Evolutionary conservation across 2,329 filamentous ascomycete genomes (phyloP), one percentile per base, ranked within the genome.

Genomic region (Aspergillus unguis): DNA sequence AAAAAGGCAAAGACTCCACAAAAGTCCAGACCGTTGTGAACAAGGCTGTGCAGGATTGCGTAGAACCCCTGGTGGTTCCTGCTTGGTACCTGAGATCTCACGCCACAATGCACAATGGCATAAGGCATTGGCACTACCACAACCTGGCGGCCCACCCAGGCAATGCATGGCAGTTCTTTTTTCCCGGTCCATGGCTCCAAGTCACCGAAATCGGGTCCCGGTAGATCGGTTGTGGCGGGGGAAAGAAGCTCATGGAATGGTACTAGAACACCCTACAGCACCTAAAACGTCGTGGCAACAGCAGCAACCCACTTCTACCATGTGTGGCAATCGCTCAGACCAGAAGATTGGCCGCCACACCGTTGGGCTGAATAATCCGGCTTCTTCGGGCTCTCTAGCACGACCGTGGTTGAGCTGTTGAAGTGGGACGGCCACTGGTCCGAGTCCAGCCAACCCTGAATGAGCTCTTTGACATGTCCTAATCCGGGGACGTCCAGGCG

Each of bases 11-110:
- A 5, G 31, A 28, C 46, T 46, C 51, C 51, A 53, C 51, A 49
- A 31, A 17, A 11, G 43, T 53, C 51, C 51, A 53, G 51, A 53
- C 43, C 31, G 26, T 38, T 36, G 35, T 42, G 28, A 17, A 8
- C 27, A 31, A 44, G 31, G 44, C 17, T 17, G 17, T 17, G 17
- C 48, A 27, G 44, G 31, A 6, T 45, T 43, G 41, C 32, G 45
- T 28, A 32, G 10, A 28, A 11, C 46, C 51, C 51, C 51, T 53
- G 51, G 51, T 46, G 29, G 45, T 32, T 29, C 49, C 46, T 23
- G 6, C 27, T 28, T 31, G 27, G 51, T 53, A 33, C 51, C 51
- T 53, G 51, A 37, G 41, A 36, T 7, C 17, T 36, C 33, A 44
- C 51, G 45, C 50, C 50, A 53, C 45, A 32, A 28, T 25, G 41